Evolutionary conservation across 2,329 filamentous ascomycete species (phyloP), one percentile per base, ranked within the genome.

Genomic region (Cordyceps javanica): DNA sequence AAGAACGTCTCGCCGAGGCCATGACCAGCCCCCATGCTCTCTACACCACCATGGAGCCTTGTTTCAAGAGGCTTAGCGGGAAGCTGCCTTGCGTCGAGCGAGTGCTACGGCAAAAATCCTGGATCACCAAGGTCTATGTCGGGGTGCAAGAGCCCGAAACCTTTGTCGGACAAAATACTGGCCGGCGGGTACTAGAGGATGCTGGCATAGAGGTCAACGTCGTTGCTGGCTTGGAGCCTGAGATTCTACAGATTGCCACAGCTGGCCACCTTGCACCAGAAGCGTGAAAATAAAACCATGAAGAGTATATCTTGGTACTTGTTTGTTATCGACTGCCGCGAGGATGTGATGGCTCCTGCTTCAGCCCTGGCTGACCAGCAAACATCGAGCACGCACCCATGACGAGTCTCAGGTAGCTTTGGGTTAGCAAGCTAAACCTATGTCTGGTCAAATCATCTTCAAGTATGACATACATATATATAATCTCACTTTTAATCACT

Each of bases 11-110:
- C 5, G 73, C 82, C 1, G 59, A 62, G n/a, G 60, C 63, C 19
- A 68, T 73, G 34, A 62, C 62, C 5, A 62, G 61, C 34, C 66
- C 68, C 14, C 72, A 75, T 59, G 72, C 68, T 10, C 80, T 99
- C 13, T 97, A 97, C 72, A 97, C 95, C 0, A 97, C 92, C 0
- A 91, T 99, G 78, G 94, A 94, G 71, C 90, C 90, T 1, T 95
- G 90, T 69, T 87, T 82, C 55, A 77, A 86, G 65, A 79, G 90
- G 39, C 75, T 91, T 53, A 90, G 86, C 65, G 89, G 89, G 4
- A 91, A 92, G 66, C 66, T 83, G 55, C 80, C 89, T 0, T 95
- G 94, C 66, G 88, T 90, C 8, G 84, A 96, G 64, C 79, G 93
- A 55, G 89, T 99, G 25, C 73, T 95, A 41, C 75, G 76, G 8